Conservation (phyloP, 2,329 filamentous ascomycete genomes). For the Cladosporium sphaerospermum region DNA sequence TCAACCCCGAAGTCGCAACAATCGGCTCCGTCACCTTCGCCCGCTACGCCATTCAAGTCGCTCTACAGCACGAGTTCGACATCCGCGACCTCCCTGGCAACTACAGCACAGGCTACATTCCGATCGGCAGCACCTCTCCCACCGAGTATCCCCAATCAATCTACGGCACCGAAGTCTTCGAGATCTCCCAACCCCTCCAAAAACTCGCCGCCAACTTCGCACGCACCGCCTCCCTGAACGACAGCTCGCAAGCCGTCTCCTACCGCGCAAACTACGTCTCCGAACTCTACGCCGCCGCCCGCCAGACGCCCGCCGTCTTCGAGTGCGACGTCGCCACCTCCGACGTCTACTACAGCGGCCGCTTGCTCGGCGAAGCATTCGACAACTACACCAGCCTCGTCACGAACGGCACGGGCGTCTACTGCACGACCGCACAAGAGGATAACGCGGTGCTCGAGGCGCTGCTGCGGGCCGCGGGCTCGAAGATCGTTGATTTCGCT, state of each 20-base stretch:
- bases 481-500: constrained; percentile 56
- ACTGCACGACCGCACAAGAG: constrained; percentile 68
- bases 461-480: constrained; percentile 53
- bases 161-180: constrained; percentile 40
- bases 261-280: constrained; percentile 34
- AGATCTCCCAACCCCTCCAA: constrained; percentile 35
- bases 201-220: constrained; percentile 31
- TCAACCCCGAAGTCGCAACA: constrained; percentile 62
- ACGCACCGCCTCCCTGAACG: constrained; percentile 31
- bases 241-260: constrained; percentile 30
- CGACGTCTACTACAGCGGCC: constrained; percentile 66
- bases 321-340: constrained; percentile 64
- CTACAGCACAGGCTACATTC: constrained; percentile 63
- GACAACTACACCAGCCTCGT: constrained; percentile 57
- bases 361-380: constrained; percentile 55
- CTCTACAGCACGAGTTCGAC: constrained; percentile 70
- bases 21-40: constrained; percentile 62
- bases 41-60: constrained; percentile 66
- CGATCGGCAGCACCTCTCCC: constrained; percentile 53
- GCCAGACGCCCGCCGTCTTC: constrained; percentile 48
- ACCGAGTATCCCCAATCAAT: constrained; percentile 35
- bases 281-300: constrained; percentile 36
- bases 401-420: constrained; percentile 62
- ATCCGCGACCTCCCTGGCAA: constrained; percentile 59
- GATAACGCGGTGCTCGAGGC: constrained; percentile 65